These are phyloP conservation scores for Neltuma alba DNA, from an alignment of 306 rosid species.

Conservation along the genomic window DNA sequence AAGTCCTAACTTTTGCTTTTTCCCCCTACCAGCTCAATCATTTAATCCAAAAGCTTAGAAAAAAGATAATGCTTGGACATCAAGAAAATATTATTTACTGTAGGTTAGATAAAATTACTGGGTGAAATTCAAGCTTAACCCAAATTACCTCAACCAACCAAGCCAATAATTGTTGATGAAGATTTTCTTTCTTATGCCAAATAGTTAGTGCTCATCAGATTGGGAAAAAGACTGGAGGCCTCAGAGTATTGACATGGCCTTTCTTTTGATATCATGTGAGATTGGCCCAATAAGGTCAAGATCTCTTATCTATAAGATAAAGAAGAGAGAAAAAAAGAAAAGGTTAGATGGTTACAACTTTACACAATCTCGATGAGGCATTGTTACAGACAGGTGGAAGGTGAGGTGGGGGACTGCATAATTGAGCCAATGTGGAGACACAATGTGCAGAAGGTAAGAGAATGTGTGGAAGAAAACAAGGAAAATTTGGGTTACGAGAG, in stretches of 20 bases:
- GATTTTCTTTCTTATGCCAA: not conserved
- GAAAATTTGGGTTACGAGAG: conserved; percentile 29
- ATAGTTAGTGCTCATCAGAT: not conserved
- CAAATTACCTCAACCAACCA: not conserved
- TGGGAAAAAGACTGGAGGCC: not conserved
- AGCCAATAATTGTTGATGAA: not conserved
- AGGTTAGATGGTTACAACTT: conserved; percentile 13
- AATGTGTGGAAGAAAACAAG: conserved; percentile 53
- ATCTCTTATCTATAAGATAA: not conserved
- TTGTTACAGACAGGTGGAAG: conserved; percentile 41
- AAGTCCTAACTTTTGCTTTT: not conserved
- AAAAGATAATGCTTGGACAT: not conserved
- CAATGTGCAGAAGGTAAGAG: conserved; percentile 58
- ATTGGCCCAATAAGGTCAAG: conserved; percentile 19
- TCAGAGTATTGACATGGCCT: not conserved
- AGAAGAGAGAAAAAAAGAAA: not conserved
- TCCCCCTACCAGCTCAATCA: not conserved
- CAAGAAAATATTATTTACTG: not conserved
- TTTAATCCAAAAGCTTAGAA: not conserved
- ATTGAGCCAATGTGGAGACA: conserved; percentile 58
- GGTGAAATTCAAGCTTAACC: not conserved
- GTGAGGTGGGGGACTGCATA: conserved; percentile 49
- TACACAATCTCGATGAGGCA: conserved; percentile 38
- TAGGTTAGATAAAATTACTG: not conserved
- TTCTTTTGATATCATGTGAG: not conserved